These are phyloP conservation scores for Pestalotiopsis sp. DNA, from an alignment of 2,329 filamentous ascomycete species.

Conservation along the genomic window DNA sequence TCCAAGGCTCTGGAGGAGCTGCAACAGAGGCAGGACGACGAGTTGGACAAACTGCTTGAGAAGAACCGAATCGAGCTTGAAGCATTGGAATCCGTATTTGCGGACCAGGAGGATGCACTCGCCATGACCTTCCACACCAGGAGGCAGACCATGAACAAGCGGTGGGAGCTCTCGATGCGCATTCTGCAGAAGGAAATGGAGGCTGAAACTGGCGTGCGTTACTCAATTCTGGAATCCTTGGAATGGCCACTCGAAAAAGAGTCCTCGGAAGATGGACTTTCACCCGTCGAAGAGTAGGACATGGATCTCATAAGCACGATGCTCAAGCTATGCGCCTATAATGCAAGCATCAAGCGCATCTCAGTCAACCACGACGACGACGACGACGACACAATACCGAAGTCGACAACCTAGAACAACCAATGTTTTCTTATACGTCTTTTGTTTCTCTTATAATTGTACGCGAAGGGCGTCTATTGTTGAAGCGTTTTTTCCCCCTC, in stretches of 20 bases:
- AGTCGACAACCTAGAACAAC: background rate
- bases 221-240: constrained; percentile 38
- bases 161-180: constrained; percentile 55
- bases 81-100: constrained; percentile 45
- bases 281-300: constrained; percentile 7
- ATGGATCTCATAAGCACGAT: background rate
- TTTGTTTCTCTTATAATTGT: background rate
- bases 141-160: constrained; percentile 41
- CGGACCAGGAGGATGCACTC: constrained; percentile 51
- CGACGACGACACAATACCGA: background rate
- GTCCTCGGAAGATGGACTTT: constrained; percentile 6
- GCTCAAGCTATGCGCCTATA: background rate
- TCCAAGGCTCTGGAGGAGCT: constrained; percentile 62
- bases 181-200: constrained; percentile 56
- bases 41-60: constrained; percentile 45
- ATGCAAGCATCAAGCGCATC: background rate
- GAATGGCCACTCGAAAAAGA: constrained; percentile 39
- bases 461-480: background rate
- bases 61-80: constrained; percentile 50
- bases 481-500: background rate
- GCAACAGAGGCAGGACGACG: constrained; percentile 52
- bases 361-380: background rate
- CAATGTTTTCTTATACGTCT: background rate
- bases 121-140: constrained; percentile 44
- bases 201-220: constrained; percentile 40